Conservation (phyloP, 192 early-diverging fungal genomes). For the Gaertneriomyces semiglobifer region DNA sequence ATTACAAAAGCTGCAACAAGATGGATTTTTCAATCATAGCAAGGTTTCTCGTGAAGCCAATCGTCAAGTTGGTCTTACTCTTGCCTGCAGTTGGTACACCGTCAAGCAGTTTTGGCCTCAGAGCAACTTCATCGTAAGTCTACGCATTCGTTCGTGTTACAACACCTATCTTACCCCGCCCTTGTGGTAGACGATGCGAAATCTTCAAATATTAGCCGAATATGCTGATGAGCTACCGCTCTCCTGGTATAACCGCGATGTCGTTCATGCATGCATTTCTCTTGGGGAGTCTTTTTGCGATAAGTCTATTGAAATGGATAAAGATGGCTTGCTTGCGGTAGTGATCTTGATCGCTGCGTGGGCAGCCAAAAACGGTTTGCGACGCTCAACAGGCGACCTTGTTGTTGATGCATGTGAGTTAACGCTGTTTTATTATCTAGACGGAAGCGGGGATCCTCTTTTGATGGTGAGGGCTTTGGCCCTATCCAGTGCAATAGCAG, state of each 20-base stretch:
- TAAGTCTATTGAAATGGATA: background rate
- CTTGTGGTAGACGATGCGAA: constrained; percentile 12
- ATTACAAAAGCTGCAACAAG: no score
- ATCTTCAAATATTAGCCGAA: constrained; percentile 12
- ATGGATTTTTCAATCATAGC: no score
- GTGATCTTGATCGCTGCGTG: constrained; percentile 10
- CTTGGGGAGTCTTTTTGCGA: background rate
- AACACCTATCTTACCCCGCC: background rate
- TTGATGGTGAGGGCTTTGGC: background rate
- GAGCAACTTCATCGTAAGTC: constrained; percentile 16
- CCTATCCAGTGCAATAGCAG: background rate
- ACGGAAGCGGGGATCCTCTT: background rate
- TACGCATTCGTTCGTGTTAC: background rate
- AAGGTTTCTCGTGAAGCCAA: no score
- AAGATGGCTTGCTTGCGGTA: background rate
- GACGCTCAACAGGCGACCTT: background rate
- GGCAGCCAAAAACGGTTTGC: constrained; percentile 14
- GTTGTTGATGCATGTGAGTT: background rate
- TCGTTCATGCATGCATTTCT: background rate
- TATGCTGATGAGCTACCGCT: constrained; percentile 11
- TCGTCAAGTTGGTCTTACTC: background rate
- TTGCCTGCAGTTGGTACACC: constrained; percentile 15
- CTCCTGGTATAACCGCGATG: constrained; percentile 10
- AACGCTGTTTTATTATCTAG: background rate
- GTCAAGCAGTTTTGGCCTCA: constrained; percentile 15